A percentile compares a stretch with the other conserved stretches of the same genome.
phyloP scores from a whole-genome alignment of 2,329 filamentous ascomycete species.

The Fusarium praegraminearum region DNA sequence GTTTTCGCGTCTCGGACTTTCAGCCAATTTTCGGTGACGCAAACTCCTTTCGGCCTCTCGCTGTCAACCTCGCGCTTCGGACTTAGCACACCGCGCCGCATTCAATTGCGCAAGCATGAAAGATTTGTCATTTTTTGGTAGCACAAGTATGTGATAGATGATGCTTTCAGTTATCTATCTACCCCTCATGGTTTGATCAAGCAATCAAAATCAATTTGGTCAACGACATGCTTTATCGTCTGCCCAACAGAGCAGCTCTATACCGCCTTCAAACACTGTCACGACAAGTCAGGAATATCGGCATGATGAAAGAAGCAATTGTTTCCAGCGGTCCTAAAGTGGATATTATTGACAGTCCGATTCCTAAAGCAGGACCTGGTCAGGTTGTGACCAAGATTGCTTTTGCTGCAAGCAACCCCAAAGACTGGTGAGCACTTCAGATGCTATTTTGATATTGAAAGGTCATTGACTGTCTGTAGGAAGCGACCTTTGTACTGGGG shows the following conservation, averaged over 20 bases:
- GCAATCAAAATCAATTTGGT: fast-evolving
- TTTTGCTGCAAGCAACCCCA: conserved; percentile 26
- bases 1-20: conserved; percentile 28
- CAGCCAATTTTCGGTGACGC: not conserved
- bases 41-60: conserved; percentile 23
- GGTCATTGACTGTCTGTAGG: not conserved
- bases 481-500: conserved; percentile 36
- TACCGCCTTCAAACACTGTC: conserved; percentile 7
- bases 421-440: conserved; percentile 15
- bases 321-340: conserved; percentile 19
- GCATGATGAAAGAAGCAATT: conserved; percentile 34
- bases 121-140: not conserved
- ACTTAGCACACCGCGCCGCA: conserved; percentile 4
- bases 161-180: not conserved
- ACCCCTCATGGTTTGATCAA: fast-evolving
- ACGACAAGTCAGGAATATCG: not conserved
- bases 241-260: not conserved
- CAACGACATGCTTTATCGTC: conserved; percentile 8
- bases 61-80: conserved; percentile 27
- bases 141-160: not conserved
- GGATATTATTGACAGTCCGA: conserved; percentile 8
- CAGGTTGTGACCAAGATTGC: conserved; percentile 24
- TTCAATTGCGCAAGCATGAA: not conserved
- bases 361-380: conserved; percentile 14
- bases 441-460: not conserved